Percentiles rank a stretch among this genome's conserved stretches.
Evolutionary conservation across 179 eudicot species (phyloP).

Genomic region (Beta corolliflora): DNA sequence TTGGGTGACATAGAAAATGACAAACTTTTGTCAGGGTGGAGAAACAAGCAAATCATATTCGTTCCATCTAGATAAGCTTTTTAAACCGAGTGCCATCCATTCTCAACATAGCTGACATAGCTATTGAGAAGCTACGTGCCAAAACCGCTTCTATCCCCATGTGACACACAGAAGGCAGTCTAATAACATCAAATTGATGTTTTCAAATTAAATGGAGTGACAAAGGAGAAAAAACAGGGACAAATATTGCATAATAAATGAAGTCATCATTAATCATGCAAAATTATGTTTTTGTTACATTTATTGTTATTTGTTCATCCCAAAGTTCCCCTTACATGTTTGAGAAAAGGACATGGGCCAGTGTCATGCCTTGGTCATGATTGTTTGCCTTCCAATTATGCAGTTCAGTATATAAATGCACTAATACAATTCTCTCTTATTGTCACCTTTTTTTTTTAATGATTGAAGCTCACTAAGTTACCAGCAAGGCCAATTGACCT

Average conservation of each 20-base stretch:
- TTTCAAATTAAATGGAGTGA: not conserved
- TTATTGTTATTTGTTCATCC: not conserved
- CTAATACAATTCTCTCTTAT: not conserved
- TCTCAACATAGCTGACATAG: not conserved
- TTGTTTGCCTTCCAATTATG: not conserved
- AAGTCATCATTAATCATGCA: not conserved
- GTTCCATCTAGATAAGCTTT: not conserved
- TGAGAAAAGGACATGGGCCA: not conserved
- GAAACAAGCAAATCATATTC: not conserved
- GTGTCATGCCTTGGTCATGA: not conserved
- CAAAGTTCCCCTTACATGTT: not conserved
- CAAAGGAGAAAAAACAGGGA: not conserved
- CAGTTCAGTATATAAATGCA: not conserved
- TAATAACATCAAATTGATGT: not conserved
- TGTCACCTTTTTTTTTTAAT: not conserved
- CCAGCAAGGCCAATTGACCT: not conserved
- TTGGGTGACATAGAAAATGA: not conserved
- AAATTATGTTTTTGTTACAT: not conserved
- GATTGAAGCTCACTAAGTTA: not conserved
- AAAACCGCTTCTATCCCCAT: not conserved
- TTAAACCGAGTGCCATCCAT: not conserved
- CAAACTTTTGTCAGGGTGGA: not conserved
- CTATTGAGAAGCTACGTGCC: not conserved
- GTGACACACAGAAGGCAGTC: not conserved
- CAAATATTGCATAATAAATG: not conserved